phyloP scores from a whole-genome alignment of 805 yeast species.

The Metschnikowia noctiluminum region DNA sequence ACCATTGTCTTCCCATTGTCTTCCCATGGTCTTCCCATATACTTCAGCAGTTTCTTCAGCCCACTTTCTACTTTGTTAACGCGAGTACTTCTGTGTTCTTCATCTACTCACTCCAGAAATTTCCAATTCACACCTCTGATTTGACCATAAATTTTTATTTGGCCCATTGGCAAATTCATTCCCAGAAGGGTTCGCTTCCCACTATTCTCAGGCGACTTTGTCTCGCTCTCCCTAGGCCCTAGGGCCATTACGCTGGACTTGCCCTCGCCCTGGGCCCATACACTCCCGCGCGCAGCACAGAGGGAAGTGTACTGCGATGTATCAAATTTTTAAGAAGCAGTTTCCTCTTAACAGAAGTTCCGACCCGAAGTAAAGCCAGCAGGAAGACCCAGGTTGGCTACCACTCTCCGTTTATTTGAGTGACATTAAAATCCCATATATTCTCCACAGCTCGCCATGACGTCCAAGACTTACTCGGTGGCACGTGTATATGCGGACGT shows the following conservation, averaged over 20 bases:
- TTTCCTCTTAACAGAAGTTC: too few relatives aligned
- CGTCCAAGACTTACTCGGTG: constrained; percentile 23
- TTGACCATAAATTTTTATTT: too few relatives aligned
- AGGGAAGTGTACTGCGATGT: constrained; percentile 13
- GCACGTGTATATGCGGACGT: constrained; percentile 71
- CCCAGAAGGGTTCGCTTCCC: too few relatives aligned
- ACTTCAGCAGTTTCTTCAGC: too few relatives aligned
- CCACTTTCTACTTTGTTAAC: too few relatives aligned
- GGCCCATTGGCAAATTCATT: too few relatives aligned
- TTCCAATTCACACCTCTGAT: too few relatives aligned
- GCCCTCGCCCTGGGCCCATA: background rate
- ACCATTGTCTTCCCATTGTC: too few relatives aligned
- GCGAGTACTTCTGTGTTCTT: too few relatives aligned
- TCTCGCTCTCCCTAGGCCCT: background rate
- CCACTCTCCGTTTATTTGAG: background rate
- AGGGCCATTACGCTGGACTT: background rate
- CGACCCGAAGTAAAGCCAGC: background rate
- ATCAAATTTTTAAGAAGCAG: constrained; percentile 4
- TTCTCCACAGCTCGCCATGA: constrained; percentile 7
- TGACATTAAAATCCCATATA: background rate
- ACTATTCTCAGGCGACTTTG: too few relatives aligned
- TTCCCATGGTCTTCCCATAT: too few relatives aligned
- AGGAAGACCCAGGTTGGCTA: background rate
- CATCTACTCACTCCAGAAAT: too few relatives aligned
- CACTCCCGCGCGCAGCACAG: constrained; percentile 8